Conservation (phyloP, 2,329 filamentous ascomycete species). For the Elsinoe fawcettii region DNA sequence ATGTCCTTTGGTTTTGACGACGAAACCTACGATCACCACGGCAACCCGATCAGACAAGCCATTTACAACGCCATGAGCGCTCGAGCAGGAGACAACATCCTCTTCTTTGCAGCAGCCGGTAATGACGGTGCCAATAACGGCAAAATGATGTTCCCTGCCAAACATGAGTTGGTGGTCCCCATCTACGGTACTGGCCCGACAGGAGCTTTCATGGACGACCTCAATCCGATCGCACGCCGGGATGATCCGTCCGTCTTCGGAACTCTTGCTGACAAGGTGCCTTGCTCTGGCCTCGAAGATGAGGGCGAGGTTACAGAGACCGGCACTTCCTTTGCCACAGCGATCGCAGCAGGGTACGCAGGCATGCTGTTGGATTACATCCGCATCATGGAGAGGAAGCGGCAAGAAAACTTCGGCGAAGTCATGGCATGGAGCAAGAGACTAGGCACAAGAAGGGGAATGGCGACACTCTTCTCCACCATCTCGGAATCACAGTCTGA, state of each 20-base stretch:
- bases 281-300: background rate
- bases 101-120: conserved; percentile 1
- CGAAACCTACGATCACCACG: background rate
- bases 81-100: background rate
- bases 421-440: background rate
- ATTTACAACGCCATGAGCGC: background rate
- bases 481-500: background rate
- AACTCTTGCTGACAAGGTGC: background rate
- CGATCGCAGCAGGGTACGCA: background rate
- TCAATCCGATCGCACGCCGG: background rate
- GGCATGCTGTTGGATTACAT: background rate
- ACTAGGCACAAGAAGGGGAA: background rate
- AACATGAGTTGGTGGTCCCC: background rate
- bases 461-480: background rate
- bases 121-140: background rate
- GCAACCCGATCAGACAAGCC: background rate
- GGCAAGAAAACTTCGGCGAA: background rate
- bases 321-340: background rate
- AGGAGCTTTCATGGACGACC: background rate
- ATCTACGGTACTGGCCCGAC: background rate
- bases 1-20: background rate
- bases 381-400: background rate
- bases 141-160: background rate
- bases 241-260: background rate
- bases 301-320: background rate